Percentiles rank a stretch among this genome's conserved stretches.
Conservation (phyloP, 2,329 filamentous ascomycete genomes). For the Graphiopsis chlorocephala region DNA sequence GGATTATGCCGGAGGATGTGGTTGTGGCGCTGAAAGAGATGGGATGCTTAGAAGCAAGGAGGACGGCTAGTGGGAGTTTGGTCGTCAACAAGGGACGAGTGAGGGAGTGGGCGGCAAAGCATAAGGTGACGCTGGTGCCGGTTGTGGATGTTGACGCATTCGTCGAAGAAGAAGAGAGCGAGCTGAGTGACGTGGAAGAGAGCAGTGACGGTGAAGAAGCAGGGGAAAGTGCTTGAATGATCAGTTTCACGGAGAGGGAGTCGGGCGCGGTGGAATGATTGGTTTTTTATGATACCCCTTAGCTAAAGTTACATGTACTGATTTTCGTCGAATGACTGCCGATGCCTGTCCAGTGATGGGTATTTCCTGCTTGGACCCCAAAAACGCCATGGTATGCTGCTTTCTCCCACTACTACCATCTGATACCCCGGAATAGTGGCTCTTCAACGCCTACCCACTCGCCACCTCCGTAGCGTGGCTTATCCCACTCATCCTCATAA, state of each 20-base stretch:
- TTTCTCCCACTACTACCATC: not conserved
- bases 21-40: constrained; percentile 75
- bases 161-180: constrained; percentile 59
- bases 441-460: constrained; percentile 7
- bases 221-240: constrained; percentile 3
- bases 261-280: not conserved
- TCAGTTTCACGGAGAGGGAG: not conserved
- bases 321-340: not conserved
- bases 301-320: not conserved
- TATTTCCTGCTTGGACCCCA: not conserved
- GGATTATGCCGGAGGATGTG: constrained; percentile 82
- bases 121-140: constrained; percentile 62
- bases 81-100: constrained; percentile 59
- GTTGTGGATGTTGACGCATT: constrained; percentile 75
- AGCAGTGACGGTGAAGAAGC: constrained; percentile 15
- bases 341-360: not conserved
- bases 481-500: not conserved
- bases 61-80: constrained; percentile 50
- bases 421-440: not conserved
- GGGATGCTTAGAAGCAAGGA: constrained; percentile 61
- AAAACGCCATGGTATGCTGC: not conserved
- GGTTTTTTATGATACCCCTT: constrained; percentile 13
- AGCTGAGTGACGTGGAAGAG: constrained; percentile 31
- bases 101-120: constrained; percentile 62
- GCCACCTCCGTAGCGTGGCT: not conserved